Base-by-base conservation (phyloP, 495 filamentous ascomycete species). In the Podospora australis region DNA sequence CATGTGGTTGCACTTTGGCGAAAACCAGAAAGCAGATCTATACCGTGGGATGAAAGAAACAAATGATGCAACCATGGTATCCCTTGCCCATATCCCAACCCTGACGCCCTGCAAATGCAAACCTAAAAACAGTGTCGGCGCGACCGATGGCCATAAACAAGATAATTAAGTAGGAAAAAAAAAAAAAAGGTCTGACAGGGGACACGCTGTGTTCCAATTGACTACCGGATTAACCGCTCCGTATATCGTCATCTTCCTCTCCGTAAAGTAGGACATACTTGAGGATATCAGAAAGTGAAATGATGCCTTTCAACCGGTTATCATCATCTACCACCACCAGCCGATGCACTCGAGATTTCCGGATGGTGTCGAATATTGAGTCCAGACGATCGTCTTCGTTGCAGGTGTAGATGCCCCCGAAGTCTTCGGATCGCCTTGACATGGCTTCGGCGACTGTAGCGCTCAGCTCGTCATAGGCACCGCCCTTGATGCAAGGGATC, bases 321-420 rank as follows among this genome's bases (percentile, higher is more conserved):
- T 87, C 76, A 32, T 95, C 88, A 65, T 97, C 89, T 48, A 97
- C 87, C 29, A 99, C 83, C 35, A 96, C 84, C 21, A 99, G 71
- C 54, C 92, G 78, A 67, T 99, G 92, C 20, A 97, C 91, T 25
- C 94, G 78, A 11, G 88, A 95, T 65, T 87, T 90, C 54, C 92
- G 87, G 55, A 99, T 89, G 0, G 94, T 97, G 64, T 96, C 89
- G 60, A 96, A 97, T 55, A 99, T 92, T 21, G 92, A 88, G 61
- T 94, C 89, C 40, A 99, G 73, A 25, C 89, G 83, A 60, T 99
- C 92, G 48, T 95, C 81, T 50, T 92, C 74, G 11, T 84, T 85
- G 68, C 92, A 99, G 2, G 90, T 99, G 67, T 96, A 97, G 49
- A 99, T 95, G 19, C 92, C 92, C 11, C 88, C 80, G 58, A 96